Percentiles rank a stretch among this genome's conserved stretches.
Conservation (phyloP, 768 basidiomycete species). For the Phanerochaete carnosa region DNA sequence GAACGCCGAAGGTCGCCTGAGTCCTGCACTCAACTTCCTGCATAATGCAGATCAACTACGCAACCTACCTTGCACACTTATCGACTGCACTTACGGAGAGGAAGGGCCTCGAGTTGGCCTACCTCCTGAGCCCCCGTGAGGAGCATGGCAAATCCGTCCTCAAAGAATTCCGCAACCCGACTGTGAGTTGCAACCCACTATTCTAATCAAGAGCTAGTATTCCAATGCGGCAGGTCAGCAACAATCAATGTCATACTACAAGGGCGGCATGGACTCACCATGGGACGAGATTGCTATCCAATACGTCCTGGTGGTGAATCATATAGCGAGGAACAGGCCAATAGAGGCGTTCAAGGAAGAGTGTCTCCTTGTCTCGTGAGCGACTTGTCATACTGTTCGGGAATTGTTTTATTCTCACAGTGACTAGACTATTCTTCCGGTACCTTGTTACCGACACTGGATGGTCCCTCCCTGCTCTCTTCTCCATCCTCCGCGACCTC, state of each 20-base stretch:
- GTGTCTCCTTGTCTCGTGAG: conserved; percentile 71
- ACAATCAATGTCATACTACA: conserved; percentile 40
- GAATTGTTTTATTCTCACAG: neutral
- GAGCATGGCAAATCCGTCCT: conserved; percentile 75
- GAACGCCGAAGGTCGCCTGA: neutral
- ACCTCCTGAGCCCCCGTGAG: conserved; percentile 71
- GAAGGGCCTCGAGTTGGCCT: conserved; percentile 69
- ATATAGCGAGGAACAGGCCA: conserved; percentile 63
- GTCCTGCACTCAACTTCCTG: neutral
- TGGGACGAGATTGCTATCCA: conserved; percentile 88
- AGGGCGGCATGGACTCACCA: conserved; percentile 64
- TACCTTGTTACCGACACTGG: conserved; percentile 80
- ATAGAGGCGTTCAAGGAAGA: conserved; percentile 82
- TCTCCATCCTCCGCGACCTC: conserved; percentile 76
- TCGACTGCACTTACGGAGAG: conserved; percentile 58
- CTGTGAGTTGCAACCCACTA: conserved; percentile 29
- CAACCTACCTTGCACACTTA: conserved; percentile 56
- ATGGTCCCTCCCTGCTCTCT: conserved; percentile 84
- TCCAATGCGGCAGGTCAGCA: conserved; percentile 15
- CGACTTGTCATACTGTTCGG: conserved; percentile 14
- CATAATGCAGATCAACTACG: conserved; percentile 40
- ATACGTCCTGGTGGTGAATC: conserved; percentile 72
- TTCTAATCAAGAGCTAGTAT: neutral
- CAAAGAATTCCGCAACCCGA: conserved; percentile 63
- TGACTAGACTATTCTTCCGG: conserved; percentile 66